A percentile compares a stretch with the other conserved stretches of the same genome.
These are phyloP conservation scores for Pseudogymnoascus sp. DNA, from an alignment of 2,329 filamentous ascomycete genomes.

Conservation along the genomic window DNA sequence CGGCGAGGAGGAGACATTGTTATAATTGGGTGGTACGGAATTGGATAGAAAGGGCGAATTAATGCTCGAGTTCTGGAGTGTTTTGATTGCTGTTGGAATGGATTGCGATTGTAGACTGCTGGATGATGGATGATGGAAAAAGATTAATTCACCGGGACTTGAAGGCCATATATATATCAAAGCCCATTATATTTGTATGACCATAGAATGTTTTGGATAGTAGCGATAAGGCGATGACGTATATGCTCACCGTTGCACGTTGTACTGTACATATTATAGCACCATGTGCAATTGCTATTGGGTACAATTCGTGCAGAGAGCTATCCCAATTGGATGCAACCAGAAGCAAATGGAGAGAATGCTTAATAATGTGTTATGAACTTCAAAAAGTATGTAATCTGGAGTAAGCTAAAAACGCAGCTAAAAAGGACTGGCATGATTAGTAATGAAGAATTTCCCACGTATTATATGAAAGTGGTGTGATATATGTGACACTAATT, in stretches of 20 bases:
- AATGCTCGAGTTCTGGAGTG: not conserved
- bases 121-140: not conserved
- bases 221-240: not conserved
- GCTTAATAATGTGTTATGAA: not conserved
- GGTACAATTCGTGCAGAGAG: not conserved
- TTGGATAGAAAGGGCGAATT: not conserved
- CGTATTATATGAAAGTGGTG: no score
- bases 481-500: not conserved
- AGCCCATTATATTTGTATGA: not conserved
- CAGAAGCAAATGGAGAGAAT: not conserved
- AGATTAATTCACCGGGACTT: not conserved
- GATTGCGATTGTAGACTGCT: not conserved
- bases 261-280: not conserved
- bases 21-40: slow-evolving; percentile 23
- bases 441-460: not conserved
- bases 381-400: not conserved
- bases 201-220: not conserved
- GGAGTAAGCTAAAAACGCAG: not conserved
- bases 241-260: not conserved
- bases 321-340: not conserved
- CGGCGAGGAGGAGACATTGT: slow-evolving; percentile 31
- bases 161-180: not conserved
- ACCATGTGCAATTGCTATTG: not conserved
- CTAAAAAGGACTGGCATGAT: not conserved
- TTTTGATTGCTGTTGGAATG: not conserved